Conservation (phyloP, 306 rosid genomes). For the Casuarina cunninghamiana region DNA sequence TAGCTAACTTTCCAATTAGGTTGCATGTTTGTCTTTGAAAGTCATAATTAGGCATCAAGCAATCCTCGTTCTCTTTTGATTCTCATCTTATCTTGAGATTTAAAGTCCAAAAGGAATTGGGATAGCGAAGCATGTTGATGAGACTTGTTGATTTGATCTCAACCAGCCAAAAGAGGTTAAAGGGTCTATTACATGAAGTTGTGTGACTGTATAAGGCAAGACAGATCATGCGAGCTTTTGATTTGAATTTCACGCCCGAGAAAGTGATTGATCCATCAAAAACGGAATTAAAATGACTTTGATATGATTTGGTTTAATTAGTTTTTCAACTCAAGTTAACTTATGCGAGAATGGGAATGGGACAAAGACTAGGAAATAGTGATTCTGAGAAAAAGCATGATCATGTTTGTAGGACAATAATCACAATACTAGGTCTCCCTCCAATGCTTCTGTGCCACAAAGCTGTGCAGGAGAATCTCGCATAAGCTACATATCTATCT, state of each 20-base stretch:
- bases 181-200: constrained; percentile 24
- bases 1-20: constrained; percentile 28
- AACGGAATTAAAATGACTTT: too few species aligned
- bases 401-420: background rate
- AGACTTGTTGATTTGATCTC: too few species aligned
- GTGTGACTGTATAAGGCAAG: constrained; percentile 23
- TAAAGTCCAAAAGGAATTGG: too few species aligned
- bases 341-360: background rate
- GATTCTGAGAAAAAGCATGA: background rate
- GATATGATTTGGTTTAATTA: background rate
- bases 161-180: background rate
- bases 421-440: background rate
- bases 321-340: background rate
- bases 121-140: too few species aligned
- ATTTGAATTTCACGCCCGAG: constrained; percentile 18
- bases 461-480: background rate
- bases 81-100: too few species aligned
- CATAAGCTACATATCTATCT: background rate
- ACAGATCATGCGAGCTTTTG: background rate
- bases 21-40: background rate
- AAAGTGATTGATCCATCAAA: constrained; percentile 39
- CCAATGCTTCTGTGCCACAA: background rate
- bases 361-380: background rate
- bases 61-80: background rate
- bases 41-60: background rate